Percentiles rank a stretch among this genome's conserved stretches.
phyloP scores from a whole-genome alignment of 495 filamentous ascomycete genomes.

The Penicillium dipodomyicola region DNA sequence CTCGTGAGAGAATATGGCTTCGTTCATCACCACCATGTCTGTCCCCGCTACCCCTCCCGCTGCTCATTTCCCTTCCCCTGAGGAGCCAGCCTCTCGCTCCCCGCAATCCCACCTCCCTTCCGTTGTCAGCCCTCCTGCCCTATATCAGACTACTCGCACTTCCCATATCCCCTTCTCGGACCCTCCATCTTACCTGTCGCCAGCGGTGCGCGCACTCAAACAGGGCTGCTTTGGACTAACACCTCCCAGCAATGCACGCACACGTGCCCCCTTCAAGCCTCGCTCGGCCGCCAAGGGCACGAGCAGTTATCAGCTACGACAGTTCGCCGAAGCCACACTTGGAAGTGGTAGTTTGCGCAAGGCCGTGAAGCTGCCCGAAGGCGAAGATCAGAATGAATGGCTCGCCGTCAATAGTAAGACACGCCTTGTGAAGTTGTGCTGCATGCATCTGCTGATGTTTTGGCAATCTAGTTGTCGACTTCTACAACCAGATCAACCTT shows the following conservation, averaged over 20 bases:
- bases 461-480: conserved; percentile 77
- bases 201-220: conserved; percentile 43
- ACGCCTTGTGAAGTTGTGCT: not conserved
- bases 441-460: conserved; percentile 6
- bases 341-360: conserved; percentile 93
- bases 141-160: conserved; percentile 35
- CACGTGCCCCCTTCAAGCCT: conserved; percentile 86
- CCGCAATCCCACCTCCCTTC: conserved; percentile 15
- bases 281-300: conserved; percentile 83
- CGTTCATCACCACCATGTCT: conserved; percentile 71
- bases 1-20: conserved; percentile 49
- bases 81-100: conserved; percentile 28
- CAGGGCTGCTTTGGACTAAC: conserved; percentile 43
- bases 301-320: conserved; percentile 90
- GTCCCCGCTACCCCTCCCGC: conserved; percentile 44
- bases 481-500: conserved; percentile 99
- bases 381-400: conserved; percentile 97
- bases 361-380: conserved; percentile 93
- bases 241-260: conserved; percentile 77
- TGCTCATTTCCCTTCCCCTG: conserved; percentile 35
- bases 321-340: conserved; percentile 96
- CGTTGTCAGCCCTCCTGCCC: conserved; percentile 25
- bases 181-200: conserved; percentile 43
- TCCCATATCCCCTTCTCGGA: conserved; percentile 34
- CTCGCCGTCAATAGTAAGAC: conserved; percentile 85